These are phyloP conservation scores for Clonostachys byssicola DNA, from an alignment of 2,329 filamentous ascomycete genomes.

Conservation along the genomic window DNA sequence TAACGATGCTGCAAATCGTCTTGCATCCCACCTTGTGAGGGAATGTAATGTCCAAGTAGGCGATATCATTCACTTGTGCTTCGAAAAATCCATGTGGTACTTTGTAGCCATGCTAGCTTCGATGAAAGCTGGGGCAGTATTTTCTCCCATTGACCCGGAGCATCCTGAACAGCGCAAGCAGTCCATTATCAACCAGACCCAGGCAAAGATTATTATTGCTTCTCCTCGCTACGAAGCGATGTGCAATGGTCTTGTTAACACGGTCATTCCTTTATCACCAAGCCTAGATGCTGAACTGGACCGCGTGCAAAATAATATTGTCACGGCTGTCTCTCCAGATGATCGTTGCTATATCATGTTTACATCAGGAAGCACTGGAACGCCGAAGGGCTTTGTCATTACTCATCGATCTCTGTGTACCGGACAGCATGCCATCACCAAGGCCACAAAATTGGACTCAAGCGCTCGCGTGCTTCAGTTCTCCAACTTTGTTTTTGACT, in stretches of 20 bases:
- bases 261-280: no score
- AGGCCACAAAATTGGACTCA: conserved; percentile 34
- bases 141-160: conserved; percentile 18
- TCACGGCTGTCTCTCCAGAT: neutral
- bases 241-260: neutral
- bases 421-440: neutral
- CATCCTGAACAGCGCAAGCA: conserved; percentile 4
- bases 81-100: conserved; percentile 16
- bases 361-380: conserved; percentile 11
- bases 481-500: conserved; percentile 41
- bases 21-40: conserved; percentile 1
- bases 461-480: conserved; percentile 46
- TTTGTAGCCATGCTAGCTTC: conserved; percentile 17
- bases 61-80: conserved; percentile 11
- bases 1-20: neutral
- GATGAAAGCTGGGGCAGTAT: conserved; percentile 18
- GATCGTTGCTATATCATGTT: conserved; percentile 10
- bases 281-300: conserved; percentile 16
- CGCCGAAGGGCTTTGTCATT: conserved; percentile 12
- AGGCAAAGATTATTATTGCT: conserved; percentile 4
- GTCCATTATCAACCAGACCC: conserved; percentile 3
- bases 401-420: conserved; percentile 6
- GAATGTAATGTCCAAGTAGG: conserved; percentile 14
- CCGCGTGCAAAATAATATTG: neutral
- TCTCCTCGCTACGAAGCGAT: conserved; percentile 11